Evolutionary conservation across 2,329 filamentous ascomycete species (phyloP).

Genomic region (Penicillium sp.): DNA sequence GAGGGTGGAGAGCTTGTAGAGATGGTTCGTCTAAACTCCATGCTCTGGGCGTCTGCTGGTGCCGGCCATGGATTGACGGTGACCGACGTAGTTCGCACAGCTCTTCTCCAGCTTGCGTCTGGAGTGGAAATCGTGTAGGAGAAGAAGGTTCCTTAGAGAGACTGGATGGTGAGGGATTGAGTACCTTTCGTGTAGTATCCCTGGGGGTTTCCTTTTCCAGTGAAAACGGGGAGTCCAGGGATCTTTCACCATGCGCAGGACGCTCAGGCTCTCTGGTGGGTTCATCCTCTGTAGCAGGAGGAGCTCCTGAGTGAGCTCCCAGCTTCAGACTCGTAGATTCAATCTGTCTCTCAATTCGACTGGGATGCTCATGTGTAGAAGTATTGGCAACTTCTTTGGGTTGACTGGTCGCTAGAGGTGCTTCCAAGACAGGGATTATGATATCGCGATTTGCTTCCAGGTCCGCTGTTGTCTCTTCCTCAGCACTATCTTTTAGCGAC

Average conservation of each 20-base stretch:
- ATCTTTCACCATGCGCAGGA: slow-evolving; percentile 27
- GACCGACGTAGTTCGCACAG: slow-evolving; percentile 32
- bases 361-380: slow-evolving; percentile 21
- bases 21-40: slow-evolving; percentile 32
- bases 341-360: slow-evolving; percentile 9
- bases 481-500: slow-evolving; percentile 39
- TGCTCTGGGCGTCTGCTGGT: slow-evolving; percentile 25
- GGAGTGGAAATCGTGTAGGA: slow-evolving; percentile 18
- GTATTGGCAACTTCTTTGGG: slow-evolving; percentile 46
- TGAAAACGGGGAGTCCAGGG: slow-evolving; percentile 18
- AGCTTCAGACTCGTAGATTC: slow-evolving; percentile 9
- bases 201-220: slow-evolving; percentile 10
- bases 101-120: slow-evolving; percentile 17
- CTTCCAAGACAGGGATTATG: slow-evolving; percentile 46
- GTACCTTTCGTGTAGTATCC: neutral
- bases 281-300: slow-evolving; percentile 5
- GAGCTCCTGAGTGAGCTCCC: slow-evolving; percentile 1
- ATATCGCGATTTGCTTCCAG: slow-evolving; percentile 42
- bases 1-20: slow-evolving; percentile 13
- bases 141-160: slow-evolving; percentile 4
- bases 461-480: slow-evolving; percentile 37
- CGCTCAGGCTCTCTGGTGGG: slow-evolving; percentile 11
- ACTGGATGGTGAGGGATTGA: neutral
- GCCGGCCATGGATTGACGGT: slow-evolving; percentile 39
- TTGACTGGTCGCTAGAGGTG: slow-evolving; percentile 36